Evolutionary conservation across 768 basidiomycete genomes (phyloP).

Genomic region (Mycena belliarum): DNA sequence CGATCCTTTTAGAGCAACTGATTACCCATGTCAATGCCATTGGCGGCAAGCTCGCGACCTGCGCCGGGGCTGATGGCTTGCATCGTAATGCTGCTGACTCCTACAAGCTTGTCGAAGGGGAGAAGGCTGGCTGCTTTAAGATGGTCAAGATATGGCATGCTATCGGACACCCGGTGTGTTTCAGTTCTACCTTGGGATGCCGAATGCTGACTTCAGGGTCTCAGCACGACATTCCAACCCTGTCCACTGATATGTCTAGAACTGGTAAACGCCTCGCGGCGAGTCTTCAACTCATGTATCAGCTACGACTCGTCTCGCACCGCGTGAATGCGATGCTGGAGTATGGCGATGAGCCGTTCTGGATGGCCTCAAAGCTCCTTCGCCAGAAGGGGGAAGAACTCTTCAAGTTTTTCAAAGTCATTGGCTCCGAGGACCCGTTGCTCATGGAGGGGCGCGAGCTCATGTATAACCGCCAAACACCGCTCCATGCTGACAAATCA

Average conservation of each 20-base stretch:
- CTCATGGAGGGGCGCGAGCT: not conserved
- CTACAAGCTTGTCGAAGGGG: not conserved
- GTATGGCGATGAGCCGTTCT: not conserved
- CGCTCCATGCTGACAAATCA: not conserved
- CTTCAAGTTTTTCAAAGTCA: not conserved
- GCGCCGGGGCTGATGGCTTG: not conserved
- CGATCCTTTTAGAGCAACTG: not conserved
- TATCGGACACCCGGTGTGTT: not conserved
- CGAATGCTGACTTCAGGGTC: not conserved
- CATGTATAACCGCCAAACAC: slow-evolving; percentile 3
- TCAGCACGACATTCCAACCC: not conserved
- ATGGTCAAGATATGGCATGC: too few species aligned
- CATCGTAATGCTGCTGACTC: not conserved
- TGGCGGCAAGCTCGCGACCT: too few species aligned
- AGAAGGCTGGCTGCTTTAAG: not conserved
- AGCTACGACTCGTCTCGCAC: not conserved
- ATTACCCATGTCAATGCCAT: too few species aligned
- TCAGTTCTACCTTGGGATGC: not conserved
- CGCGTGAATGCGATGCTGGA: not conserved
- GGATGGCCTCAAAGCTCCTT: not conserved
- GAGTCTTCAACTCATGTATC: not conserved
- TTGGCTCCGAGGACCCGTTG: not conserved
- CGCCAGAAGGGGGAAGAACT: not conserved
- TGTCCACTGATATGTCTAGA: not conserved
- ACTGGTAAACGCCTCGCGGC: not conserved